These are phyloP conservation scores for Geotrichum macrosporum DNA, from an alignment of 1,139 yeast genomes.

Conservation along the genomic window DNA sequence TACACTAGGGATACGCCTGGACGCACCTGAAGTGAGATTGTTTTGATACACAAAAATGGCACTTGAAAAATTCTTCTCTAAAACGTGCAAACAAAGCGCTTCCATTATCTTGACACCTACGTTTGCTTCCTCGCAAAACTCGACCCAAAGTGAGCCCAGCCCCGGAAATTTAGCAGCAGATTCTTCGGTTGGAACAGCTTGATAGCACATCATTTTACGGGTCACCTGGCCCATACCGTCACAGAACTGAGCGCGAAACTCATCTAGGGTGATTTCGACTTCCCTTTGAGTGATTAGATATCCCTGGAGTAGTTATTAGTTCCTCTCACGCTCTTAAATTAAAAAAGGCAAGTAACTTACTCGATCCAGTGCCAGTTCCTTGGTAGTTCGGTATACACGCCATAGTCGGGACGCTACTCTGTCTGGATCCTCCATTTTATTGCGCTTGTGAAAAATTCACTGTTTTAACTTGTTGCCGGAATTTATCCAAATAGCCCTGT, in stretches of 20 bases:
- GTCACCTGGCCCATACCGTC: constrained; percentile 67
- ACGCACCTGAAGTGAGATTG: constrained; percentile 92
- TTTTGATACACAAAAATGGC: constrained; percentile 91
- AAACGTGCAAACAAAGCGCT: constrained; percentile 88
- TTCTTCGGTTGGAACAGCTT: constrained; percentile 88
- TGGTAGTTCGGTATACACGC: constrained; percentile 88
- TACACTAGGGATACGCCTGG: constrained; percentile 91
- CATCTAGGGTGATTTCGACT: constrained; percentile 78
- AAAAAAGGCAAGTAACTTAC: constrained; percentile 29
- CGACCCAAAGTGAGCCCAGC: constrained; percentile 92
- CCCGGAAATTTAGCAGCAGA: constrained; percentile 79
- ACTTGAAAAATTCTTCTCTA: constrained; percentile 86
- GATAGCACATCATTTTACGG: constrained; percentile 90
- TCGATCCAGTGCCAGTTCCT: constrained; percentile 94
- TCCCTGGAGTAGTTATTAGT: constrained; percentile 46
- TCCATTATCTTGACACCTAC: constrained; percentile 99
- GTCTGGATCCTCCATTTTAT: constrained; percentile 69
- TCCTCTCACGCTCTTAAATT: too few relatives aligned
- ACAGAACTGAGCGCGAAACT: constrained; percentile 80
- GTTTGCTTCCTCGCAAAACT: constrained; percentile 91
- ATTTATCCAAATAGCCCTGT: too few relatives aligned
- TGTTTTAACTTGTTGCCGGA: too few relatives aligned
- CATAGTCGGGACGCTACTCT: constrained; percentile 88
- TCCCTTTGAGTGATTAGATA: constrained; percentile 89
- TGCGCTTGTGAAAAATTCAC: too few relatives aligned